These are phyloP conservation scores for Pascua guehoae DNA, from an alignment of 1,284 basidiomycete species.

Conservation along the genomic window DNA sequence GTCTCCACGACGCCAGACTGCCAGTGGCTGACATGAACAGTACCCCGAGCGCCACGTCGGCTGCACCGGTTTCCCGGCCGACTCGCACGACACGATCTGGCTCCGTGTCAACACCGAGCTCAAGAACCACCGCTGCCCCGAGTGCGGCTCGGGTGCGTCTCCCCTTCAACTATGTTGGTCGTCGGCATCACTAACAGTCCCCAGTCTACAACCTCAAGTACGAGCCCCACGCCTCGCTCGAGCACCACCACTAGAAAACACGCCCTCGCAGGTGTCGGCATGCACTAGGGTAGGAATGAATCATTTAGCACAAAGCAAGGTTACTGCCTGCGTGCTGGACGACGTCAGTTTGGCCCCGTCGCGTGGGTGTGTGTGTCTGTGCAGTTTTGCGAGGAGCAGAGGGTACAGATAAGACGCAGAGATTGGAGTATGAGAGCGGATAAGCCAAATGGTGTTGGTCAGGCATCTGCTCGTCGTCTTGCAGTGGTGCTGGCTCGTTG, in stretches of 20 bases:
- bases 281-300: conserved; percentile 21
- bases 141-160: conserved; percentile 64
- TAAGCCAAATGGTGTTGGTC: background rate
- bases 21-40: conserved; percentile 50
- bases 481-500: too few species aligned
- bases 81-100: conserved; percentile 88
- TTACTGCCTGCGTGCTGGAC: background rate
- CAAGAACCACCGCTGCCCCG: conserved; percentile 69
- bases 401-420: background rate
- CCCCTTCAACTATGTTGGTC: background rate
- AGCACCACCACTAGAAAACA: conserved; percentile 34
- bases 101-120: conserved; percentile 64
- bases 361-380: background rate
- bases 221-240: conserved; percentile 33
- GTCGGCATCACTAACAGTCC: conserved; percentile 6
- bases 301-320: conserved; percentile 9
- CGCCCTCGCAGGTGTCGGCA: conserved; percentile 7
- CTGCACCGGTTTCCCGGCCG: conserved; percentile 85
- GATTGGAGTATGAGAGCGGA: background rate
- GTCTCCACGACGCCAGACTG: background rate
- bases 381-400: background rate
- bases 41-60: conserved; percentile 76
- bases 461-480: background rate
- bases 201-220: conserved; percentile 48
- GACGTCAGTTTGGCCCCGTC: background rate